Percentiles rank a stretch among this genome's conserved stretches.
Conservation (phyloP, 495 filamentous ascomycete species). For the Lophiostoma macrostomum region DNA sequence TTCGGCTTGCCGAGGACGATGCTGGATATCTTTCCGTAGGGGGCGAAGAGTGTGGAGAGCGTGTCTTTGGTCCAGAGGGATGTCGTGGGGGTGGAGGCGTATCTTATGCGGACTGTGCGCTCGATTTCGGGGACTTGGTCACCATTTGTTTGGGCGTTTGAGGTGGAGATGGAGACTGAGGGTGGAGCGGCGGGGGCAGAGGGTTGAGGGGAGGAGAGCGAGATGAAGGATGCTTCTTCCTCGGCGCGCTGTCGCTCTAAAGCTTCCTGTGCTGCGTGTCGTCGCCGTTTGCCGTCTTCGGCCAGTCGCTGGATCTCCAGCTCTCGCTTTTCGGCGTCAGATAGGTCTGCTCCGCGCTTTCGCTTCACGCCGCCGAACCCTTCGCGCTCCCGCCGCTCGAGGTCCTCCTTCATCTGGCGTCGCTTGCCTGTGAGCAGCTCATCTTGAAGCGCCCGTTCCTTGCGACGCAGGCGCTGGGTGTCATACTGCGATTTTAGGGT, state of each 20-base stretch:
- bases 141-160: too few relatives aligned
- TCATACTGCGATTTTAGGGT: slow-evolving; percentile 64
- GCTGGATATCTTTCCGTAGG: slow-evolving; percentile 57
- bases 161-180: too few relatives aligned
- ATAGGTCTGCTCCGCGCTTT: slow-evolving; percentile 47
- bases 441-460: slow-evolving; percentile 59
- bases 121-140: slow-evolving; percentile 56
- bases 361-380: slow-evolving; percentile 46
- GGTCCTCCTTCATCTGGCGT: slow-evolving; percentile 71
- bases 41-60: slow-evolving; percentile 47
- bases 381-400: slow-evolving; percentile 63
- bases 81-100: too few relatives aligned
- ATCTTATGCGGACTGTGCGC: slow-evolving; percentile 59
- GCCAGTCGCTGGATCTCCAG: slow-evolving; percentile 60
- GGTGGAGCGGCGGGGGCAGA: too few relatives aligned
- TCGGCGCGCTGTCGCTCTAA: slow-evolving; percentile 47
- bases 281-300: slow-evolving; percentile 55
- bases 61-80: slow-evolving; percentile 49
- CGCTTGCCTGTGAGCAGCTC: slow-evolving; percentile 65
- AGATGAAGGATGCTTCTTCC: slow-evolving; percentile 50
- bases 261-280: slow-evolving; percentile 40
- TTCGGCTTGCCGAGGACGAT: slow-evolving; percentile 55
- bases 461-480: slow-evolving; percentile 60
- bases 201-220: too few relatives aligned
- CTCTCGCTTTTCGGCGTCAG: slow-evolving; percentile 57